phyloP scores from a whole-genome alignment of 345 rosid species.

The Pelargonium nanum region DNA sequence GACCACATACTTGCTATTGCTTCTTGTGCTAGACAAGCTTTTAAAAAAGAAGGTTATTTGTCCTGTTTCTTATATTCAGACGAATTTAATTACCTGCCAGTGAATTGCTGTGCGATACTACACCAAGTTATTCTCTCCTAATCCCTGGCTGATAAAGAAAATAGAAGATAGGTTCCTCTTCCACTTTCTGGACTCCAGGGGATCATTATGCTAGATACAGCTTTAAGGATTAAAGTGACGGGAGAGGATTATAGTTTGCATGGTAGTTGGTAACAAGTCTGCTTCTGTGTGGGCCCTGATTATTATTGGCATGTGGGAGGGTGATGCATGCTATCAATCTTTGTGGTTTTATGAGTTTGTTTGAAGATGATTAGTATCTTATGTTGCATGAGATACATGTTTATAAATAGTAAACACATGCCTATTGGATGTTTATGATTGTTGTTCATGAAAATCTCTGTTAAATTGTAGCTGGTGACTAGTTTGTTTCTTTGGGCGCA shows the following conservation, averaged over 20 bases:
- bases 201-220: not conserved
- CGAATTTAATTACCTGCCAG: not conserved
- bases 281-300: not conserved
- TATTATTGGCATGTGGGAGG: not conserved
- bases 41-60: conserved; percentile 48
- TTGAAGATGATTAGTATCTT: not conserved
- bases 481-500: too few species aligned
- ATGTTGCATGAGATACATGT: not conserved
- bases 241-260: not conserved
- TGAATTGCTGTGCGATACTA: not conserved
- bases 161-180: not conserved
- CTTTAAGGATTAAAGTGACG: not conserved
- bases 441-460: not conserved
- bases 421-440: not conserved
- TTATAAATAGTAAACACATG: not conserved
- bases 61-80: conserved; percentile 6
- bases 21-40: conserved; percentile 83
- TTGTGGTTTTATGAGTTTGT: not conserved
- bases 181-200: not conserved
- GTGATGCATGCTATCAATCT: not conserved
- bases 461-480: not conserved
- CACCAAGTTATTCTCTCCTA: not conserved
- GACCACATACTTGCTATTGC: conserved; percentile 96
- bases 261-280: not conserved
- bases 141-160: not conserved